Conservation (phyloP, 371 early-diverging fungal species). For the Saksenaea oblongispora region DNA sequence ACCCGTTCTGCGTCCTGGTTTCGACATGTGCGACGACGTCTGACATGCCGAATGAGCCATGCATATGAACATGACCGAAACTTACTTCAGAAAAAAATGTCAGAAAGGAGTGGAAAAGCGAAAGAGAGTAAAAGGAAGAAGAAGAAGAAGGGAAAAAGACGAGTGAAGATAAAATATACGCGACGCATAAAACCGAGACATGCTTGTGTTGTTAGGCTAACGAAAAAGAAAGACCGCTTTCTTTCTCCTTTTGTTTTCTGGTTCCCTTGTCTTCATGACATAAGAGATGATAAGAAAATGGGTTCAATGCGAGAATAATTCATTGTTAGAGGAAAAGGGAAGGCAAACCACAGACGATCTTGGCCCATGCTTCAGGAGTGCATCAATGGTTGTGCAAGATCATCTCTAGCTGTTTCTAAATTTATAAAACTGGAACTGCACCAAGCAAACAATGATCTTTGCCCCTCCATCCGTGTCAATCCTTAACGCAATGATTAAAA, state of each 20-base stretch:
- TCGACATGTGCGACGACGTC: slow-evolving; percentile 10
- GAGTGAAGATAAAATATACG: not conserved
- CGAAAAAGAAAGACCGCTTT: not conserved
- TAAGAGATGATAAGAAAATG: not conserved
- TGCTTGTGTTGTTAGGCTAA: slow-evolving; percentile 5
- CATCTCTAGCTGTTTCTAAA: not conserved
- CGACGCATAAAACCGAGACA: slow-evolving; percentile 2
- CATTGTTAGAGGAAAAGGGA: no score
- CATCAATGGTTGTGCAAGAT: slow-evolving; percentile 3
- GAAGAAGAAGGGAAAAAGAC: slow-evolving; percentile 6
- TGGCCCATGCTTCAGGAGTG: slow-evolving; percentile 5
- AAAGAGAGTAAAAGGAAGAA: slow-evolving; percentile 10
- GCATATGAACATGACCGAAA: slow-evolving; percentile 16
- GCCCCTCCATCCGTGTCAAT: no score
- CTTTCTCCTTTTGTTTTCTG: not conserved
- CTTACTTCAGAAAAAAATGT: slow-evolving; percentile 8
- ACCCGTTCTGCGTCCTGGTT: slow-evolving; percentile 53
- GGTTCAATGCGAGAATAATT: no score
- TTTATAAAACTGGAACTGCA: no score
- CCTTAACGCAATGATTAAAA: no score
- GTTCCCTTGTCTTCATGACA: not conserved
- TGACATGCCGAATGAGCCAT: slow-evolving; percentile 19
- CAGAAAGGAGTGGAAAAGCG: slow-evolving; percentile 1
- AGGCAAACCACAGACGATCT: not conserved
- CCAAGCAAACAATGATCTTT: no score